phyloP scores from a whole-genome alignment of 176 grass and related monocot genomes.

The Hordeum marinum region DNA sequence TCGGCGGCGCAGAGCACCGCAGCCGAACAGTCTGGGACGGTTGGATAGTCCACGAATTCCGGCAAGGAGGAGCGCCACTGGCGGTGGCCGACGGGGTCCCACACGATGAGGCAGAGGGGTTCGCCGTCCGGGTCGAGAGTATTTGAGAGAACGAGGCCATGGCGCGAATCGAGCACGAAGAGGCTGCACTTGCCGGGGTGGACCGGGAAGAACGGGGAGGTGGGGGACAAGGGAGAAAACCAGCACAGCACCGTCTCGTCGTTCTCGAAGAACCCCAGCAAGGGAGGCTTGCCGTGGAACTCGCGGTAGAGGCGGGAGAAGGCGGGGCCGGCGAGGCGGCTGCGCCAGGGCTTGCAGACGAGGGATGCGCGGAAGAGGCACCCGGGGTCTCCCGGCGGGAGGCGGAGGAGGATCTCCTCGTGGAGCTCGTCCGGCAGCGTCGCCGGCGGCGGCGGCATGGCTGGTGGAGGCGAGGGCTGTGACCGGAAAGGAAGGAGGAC shows the following conservation, averaged over 20 bases:
- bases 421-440: not conserved
- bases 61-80: not conserved
- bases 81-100: not conserved
- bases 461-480: not conserved
- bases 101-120: not conserved
- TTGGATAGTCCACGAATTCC: not conserved
- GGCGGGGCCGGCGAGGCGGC: not conserved
- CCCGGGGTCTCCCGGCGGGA: not conserved
- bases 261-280: slow-evolving; percentile 10
- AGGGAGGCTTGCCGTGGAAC: not conserved
- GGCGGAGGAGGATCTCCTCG: slow-evolving; percentile 6
- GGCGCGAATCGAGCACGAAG: not conserved
- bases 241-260: not conserved
- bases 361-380: slow-evolving; percentile 9
- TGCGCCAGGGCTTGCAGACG: not conserved
- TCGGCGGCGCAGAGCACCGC: slow-evolving; percentile 5
- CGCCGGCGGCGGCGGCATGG: not conserved
- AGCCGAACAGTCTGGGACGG: not conserved
- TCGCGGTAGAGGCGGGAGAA: not conserved
- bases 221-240: not conserved
- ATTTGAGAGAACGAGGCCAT: not conserved
- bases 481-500: not conserved
- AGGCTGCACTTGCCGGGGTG: not conserved
- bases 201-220: not conserved
- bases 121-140: not conserved